Percentiles rank a stretch among this genome's conserved stretches.
These are phyloP conservation scores for Penicillium concentricum DNA, from an alignment of 2,329 filamentous ascomycete genomes.

Conservation along the genomic window DNA sequence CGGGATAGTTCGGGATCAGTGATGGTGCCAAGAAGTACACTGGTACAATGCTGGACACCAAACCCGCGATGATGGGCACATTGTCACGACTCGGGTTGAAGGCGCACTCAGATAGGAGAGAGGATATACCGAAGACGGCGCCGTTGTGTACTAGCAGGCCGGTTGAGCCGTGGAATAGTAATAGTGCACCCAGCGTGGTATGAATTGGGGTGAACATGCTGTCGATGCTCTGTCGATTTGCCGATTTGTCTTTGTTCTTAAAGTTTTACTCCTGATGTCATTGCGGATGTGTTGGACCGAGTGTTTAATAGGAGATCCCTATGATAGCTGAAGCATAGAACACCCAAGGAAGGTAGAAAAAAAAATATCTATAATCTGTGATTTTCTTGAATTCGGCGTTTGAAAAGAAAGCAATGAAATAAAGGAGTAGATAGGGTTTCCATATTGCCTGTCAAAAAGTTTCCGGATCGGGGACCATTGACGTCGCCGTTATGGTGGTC, in stretches of 20 bases:
- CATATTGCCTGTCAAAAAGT: slow-evolving; percentile 7
- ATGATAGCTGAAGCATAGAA: background rate
- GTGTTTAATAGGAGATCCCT: background rate
- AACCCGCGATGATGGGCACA: slow-evolving; percentile 47
- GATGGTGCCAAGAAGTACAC: slow-evolving; percentile 46
- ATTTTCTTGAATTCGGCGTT: background rate
- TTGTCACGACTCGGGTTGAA: slow-evolving; percentile 43
- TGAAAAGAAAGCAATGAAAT: background rate
- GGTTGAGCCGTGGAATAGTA: slow-evolving; percentile 53
- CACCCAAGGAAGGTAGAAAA: background rate
- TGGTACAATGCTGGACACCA: slow-evolving; percentile 46
- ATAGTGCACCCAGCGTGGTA: slow-evolving; percentile 51
- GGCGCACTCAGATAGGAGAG: slow-evolving; percentile 45
- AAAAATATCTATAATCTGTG: background rate
- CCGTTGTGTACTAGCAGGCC: slow-evolving; percentile 53
- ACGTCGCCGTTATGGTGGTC: slow-evolving; percentile 16
- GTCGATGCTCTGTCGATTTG: background rate
- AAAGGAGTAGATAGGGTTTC: slow-evolving; percentile 2
- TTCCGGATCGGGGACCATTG: slow-evolving; percentile 21
- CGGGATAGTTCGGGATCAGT: slow-evolving; percentile 45
- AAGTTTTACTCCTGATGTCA: slow-evolving; percentile 14
- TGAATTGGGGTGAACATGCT: slow-evolving; percentile 55
- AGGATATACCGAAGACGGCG: slow-evolving; percentile 52
- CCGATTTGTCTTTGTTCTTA: background rate
- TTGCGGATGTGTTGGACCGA: background rate